Evolutionary conservation across 306 rosid genomes (phyloP), one percentile per base, ranked within the genome.

Genomic region (Fagus crenata): DNA sequence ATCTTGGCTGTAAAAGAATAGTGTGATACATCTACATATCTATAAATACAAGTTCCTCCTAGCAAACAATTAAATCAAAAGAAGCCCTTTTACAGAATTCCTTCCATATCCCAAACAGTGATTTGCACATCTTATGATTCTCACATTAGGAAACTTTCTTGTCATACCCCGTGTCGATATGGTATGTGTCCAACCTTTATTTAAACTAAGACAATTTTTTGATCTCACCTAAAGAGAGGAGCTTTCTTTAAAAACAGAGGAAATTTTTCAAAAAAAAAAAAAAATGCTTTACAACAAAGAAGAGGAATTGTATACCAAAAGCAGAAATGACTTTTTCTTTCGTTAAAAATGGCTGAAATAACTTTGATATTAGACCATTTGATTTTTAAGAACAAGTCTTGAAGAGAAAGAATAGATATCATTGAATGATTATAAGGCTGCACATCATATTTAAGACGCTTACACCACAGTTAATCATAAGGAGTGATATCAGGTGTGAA

Each of bases 401-500:
- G 8, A 54, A n/a, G 28, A 18, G 15, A 4, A 54, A 17, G 18
- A 51, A 54, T 1, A 54, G 32, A 54, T 17, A 54, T n/a, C 60
- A 4, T n/a, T 55, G 61, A n/a, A 55, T 18, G 61, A 61, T 61
- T 3, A 61, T 37, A 33, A 32, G 2, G 68, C 68, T 61, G 2
- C 6, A 60, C 0, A 36, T 61, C 40, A 32, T 31, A 33, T 11
- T 11, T 4, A 61, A 11, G 67, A 61, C 11, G 31, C 35, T 8
- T 56, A 28, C 31, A 22, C 35, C 31, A 58, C 64, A 58, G 37
- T 58, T 58, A 2, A 58, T 58, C 12, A 11, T 58, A 32, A 28
- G 64, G 36, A 32, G 58, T 53, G 64, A 73, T 46, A 49, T 42
- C 22, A 67, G 51, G 71, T 68, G 64, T 73, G 49, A 77, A 69